Base-by-base conservation (phyloP, 2,329 filamentous ascomycete genomes). In the Capronia americana region DNA sequence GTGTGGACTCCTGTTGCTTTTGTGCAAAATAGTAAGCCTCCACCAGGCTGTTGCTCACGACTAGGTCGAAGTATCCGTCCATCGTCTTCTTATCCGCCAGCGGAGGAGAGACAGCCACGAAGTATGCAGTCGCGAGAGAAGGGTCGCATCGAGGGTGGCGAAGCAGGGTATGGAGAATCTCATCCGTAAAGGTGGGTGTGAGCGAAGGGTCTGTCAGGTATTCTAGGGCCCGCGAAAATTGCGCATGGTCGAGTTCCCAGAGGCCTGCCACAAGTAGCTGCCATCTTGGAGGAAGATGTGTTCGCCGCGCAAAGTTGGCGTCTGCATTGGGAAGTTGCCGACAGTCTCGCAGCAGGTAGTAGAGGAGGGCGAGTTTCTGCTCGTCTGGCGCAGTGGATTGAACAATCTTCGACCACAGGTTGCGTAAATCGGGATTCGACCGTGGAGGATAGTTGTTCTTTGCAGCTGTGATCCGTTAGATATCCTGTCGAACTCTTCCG, bases 281-380 rank as follows among this genome's bases (percentile, higher is more conserved):
- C 77, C 94, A 96, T 71, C 89, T 92, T 63, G 85, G 83, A 1
- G 92, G 91, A 59, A 96, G 83, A 69, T 89, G 88, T 4, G 87
- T 88, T 26, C 80, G 80, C 50, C 79, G 78, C 17, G 88, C 87
- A 72, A 94, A 92, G 41, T 85, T 82, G 20, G 84, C 78, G 3
- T 83, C 82, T 23, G 83, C 82, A 59, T 85, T 82, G 30, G 80
- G 75, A 12, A 79, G 78, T 46, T 81, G 78, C 73, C 90, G 86
- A 74, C 90, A 86, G 76, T 96, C 92, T 74, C 92, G 89, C 2
- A 96, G 84, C 46, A 96, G 82, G 77, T 96, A 96, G 82, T 92
- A 96, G 70, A 96, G 83, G 56, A 95, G 85, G 20, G 92, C 92
- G 71, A 93, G 87, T 77, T 93, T 93, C 80, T 93, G 89, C 77